A percentile compares a stretch with the other conserved stretches of the same genome.
phyloP scores from a whole-genome alignment of 2,329 filamentous ascomycete species.

The Nemania abortiva region DNA sequence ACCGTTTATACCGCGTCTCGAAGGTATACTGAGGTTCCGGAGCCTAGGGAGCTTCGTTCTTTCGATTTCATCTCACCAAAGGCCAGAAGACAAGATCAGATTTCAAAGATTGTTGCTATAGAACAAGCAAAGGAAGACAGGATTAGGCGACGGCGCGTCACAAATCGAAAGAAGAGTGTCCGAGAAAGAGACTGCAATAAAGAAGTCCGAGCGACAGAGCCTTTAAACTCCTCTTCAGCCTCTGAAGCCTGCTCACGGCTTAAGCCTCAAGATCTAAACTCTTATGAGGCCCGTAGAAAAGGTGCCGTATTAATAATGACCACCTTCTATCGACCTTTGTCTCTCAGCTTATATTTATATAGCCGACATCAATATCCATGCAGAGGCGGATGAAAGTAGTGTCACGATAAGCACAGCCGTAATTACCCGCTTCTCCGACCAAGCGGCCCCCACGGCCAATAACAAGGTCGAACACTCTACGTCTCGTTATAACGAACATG shows the following conservation, averaged over 20 bases:
- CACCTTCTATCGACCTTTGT: not conserved
- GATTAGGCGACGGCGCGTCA: not conserved
- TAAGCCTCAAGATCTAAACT: not conserved
- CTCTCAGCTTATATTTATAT: not conserved
- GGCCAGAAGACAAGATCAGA: not conserved
- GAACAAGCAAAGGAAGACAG: not conserved
- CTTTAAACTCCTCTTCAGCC: not conserved
- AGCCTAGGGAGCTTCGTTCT: not conserved
- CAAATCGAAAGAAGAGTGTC: not conserved
- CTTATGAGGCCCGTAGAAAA: not conserved
- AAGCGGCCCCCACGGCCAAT: not conserved
- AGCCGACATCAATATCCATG: not conserved
- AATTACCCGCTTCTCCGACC: not conserved
- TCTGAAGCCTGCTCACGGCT: not conserved
- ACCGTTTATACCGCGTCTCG: not conserved
- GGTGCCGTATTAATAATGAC: not conserved
- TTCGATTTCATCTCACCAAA: constrained; percentile 12
- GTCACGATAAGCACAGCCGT: not conserved
- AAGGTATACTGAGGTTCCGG: not conserved
- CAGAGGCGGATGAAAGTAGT: not conserved
- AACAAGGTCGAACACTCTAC: not conserved
- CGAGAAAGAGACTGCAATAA: not conserved
- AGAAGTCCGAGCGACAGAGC: not conserved
- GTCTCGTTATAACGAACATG: not conserved
- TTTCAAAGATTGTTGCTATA: not conserved